phyloP scores from a whole-genome alignment of 495 filamentous ascomycete species.

The Ascobolus immersus region DNA sequence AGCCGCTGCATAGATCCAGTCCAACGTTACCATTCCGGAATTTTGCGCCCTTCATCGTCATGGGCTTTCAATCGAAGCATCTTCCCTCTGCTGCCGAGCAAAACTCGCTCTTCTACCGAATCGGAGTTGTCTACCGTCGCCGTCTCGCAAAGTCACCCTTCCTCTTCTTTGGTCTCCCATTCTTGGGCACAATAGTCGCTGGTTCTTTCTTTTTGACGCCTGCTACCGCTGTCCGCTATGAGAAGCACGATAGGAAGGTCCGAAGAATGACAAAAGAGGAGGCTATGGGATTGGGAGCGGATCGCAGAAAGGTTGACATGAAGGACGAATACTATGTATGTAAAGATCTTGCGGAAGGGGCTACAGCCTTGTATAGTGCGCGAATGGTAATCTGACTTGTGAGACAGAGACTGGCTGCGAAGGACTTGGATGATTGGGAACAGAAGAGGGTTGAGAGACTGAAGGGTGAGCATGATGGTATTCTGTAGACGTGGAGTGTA shows the following conservation, averaged over 20 bases:
- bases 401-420: constrained; percentile 59
- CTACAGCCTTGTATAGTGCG: background rate
- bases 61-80: no score
- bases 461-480: constrained; percentile 67
- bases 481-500: no score
- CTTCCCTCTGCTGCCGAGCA: no score
- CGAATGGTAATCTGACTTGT: no score
- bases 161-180: constrained; percentile 83
- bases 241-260: constrained; percentile 69
- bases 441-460: constrained; percentile 75
- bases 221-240: constrained; percentile 76
- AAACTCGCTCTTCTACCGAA: constrained; percentile 25
- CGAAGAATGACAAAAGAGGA: constrained; percentile 61
- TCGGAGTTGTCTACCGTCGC: constrained; percentile 51
- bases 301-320: constrained; percentile 46
- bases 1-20: no score
- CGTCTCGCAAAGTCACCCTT: constrained; percentile 54
- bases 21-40: no score
- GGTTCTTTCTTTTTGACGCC: constrained; percentile 87
- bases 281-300: constrained; percentile 49
- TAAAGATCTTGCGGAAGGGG: no score
- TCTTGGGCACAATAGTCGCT: constrained; percentile 73
- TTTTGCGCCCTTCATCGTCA: no score
- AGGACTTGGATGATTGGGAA: constrained; percentile 91
- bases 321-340: constrained; percentile 87